A percentile compares a stretch with the other conserved stretches of the same genome.
Evolutionary conservation across 441 rosid species (phyloP).

Genomic region (Pelargonium cotyledonis): DNA sequence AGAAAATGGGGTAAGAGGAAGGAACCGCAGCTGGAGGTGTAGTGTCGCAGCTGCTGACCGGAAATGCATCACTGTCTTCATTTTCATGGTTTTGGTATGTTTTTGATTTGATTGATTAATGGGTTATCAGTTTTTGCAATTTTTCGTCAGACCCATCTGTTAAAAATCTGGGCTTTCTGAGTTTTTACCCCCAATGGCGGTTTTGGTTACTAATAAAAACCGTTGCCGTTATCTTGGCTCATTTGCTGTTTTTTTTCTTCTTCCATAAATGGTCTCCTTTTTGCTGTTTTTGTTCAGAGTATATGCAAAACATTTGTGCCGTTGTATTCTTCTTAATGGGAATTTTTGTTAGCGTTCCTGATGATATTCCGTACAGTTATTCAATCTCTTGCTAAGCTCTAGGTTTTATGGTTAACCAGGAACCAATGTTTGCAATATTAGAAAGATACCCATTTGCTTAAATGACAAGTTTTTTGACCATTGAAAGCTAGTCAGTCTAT

Average conservation of each 20-base stretch:
- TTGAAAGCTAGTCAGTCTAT: neutral
- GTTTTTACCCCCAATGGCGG: neutral
- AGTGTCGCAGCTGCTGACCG: conserved; percentile 43
- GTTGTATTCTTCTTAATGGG: neutral
- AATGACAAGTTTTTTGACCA: conserved; percentile 14
- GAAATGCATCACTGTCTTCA: conserved; percentile 12
- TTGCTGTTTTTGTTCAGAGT: neutral
- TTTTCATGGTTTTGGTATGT: conserved; percentile 26
- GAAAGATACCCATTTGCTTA: conserved; percentile 28
- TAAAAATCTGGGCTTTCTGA: neutral
- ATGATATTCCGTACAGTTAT: neutral
- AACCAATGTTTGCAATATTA: conserved; percentile 13
- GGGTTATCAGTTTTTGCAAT: neutral
- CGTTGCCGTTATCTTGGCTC: neutral
- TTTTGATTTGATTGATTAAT: conserved; percentile 16
- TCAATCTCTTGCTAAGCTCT: neutral
- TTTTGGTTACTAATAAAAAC: neutral
- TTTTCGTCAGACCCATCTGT: neutral
- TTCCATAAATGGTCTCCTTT: neutral
- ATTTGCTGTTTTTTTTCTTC: neutral
- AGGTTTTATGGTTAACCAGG: conserved; percentile 3
- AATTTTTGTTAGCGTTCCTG: neutral
- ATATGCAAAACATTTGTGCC: neutral
- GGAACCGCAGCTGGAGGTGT: conserved; percentile 52
- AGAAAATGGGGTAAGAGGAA: conserved; percentile 46